Evolutionary conservation across 345 rosid species (phyloP).

Genomic region (Excoecaria cochinchinensis): DNA sequence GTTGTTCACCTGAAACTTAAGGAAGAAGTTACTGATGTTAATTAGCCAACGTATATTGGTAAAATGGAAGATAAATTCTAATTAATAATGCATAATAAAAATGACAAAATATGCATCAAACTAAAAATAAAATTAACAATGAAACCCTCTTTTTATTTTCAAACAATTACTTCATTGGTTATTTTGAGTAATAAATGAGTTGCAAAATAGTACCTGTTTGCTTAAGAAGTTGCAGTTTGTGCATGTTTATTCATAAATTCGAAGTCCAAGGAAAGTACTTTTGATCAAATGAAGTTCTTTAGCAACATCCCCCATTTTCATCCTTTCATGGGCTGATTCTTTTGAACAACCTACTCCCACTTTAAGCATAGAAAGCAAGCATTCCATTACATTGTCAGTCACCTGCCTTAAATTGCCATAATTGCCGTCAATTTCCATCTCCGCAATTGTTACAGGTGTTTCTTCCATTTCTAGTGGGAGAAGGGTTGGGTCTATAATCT

Average conservation of each 20-base stretch:
- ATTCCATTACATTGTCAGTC: background rate
- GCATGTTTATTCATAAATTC: background rate
- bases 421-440: background rate
- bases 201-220: too few relatives aligned
- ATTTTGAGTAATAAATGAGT: too few relatives aligned
- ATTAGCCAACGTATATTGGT: too few relatives aligned
- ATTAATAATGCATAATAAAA: too few relatives aligned
- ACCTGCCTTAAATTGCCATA: background rate
- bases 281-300: background rate
- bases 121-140: too few relatives aligned
- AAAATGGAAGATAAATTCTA: too few relatives aligned
- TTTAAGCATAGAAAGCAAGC: slow-evolving; percentile 1
- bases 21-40: too few relatives aligned
- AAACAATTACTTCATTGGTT: too few relatives aligned
- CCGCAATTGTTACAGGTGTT: background rate
- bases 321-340: slow-evolving; percentile 4
- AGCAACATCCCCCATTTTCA: slow-evolving; percentile 7
- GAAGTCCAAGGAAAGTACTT: background rate
- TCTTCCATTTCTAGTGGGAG: background rate
- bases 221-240: too few relatives aligned
- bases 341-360: slow-evolving; percentile 5
- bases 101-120: too few relatives aligned
- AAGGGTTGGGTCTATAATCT: slow-evolving; percentile 1
- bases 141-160: too few relatives aligned
- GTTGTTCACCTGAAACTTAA: too few relatives aligned